These are phyloP conservation scores for Diaporthe helianthi DNA, from an alignment of 2,329 filamentous ascomycete species.

Conservation along the genomic window DNA sequence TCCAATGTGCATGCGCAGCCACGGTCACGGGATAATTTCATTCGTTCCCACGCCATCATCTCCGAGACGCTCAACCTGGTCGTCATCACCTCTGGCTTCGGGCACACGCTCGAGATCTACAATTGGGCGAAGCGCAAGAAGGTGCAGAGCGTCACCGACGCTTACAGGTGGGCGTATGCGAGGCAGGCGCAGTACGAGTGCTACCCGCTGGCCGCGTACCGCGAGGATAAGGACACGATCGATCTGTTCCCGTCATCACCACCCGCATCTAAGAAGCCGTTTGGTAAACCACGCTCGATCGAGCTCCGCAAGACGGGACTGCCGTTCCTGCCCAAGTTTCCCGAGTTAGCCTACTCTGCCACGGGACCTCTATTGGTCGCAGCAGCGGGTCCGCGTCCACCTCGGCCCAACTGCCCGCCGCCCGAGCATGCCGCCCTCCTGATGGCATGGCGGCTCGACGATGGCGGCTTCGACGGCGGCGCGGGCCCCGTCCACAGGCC, in stretches of 20 bases:
- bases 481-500: slow-evolving; percentile 39
- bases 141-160: slow-evolving; percentile 47
- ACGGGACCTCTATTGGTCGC: slow-evolving; percentile 49
- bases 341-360: slow-evolving; percentile 49
- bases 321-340: slow-evolving; percentile 48
- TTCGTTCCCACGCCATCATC: slow-evolving; percentile 51
- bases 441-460: slow-evolving; percentile 48
- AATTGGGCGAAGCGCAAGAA: slow-evolving; percentile 49
- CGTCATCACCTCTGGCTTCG: slow-evolving; percentile 49
- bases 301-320: slow-evolving; percentile 45
- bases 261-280: slow-evolving; percentile 45
- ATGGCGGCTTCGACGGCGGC: slow-evolving; percentile 31
- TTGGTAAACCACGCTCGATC: slow-evolving; percentile 46
- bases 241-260: slow-evolving; percentile 44
- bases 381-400: slow-evolving; percentile 49
- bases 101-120: slow-evolving; percentile 49
- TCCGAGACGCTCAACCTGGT: slow-evolving; percentile 48
- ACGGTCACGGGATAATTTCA: slow-evolving; percentile 50
- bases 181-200: slow-evolving; percentile 46
- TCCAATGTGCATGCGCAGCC: slow-evolving; percentile 49
- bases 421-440: slow-evolving; percentile 48
- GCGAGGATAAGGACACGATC: slow-evolving; percentile 42
- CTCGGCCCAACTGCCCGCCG: slow-evolving; percentile 47
- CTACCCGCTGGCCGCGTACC: slow-evolving; percentile 46
- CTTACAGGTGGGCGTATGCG: slow-evolving; percentile 48